Evolutionary conservation across 306 rosid species (phyloP), one percentile per base, ranked within the genome.

Genomic region (Herpetospermum pedunculosum): DNA sequence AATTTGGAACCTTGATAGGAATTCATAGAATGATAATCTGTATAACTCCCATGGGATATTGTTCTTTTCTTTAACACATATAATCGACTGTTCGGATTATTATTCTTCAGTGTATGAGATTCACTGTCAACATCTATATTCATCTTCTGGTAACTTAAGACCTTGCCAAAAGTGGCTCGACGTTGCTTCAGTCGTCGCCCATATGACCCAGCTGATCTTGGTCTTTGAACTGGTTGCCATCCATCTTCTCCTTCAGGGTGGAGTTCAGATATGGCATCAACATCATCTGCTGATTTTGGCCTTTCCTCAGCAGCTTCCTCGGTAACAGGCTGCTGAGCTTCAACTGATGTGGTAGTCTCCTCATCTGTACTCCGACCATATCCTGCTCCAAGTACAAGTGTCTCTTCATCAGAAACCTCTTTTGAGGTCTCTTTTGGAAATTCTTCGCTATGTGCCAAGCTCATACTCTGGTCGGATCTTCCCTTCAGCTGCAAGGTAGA

Each of bases 171-270:
- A 63, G 92, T 81, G 69, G 92, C 86, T 16, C 96, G 92, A 76
- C 96, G 84, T 83, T 94, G 99, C 87, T 84, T 94, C 68, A 87
- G 63, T 59, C 89, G 86, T 71, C 88, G 88, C 44, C 92, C 90
- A 82, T 83, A 79, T 78, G 90, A 88, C 55, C 92, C 89, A 57
- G 82, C 90, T 68, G 96, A 89, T 87, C 97, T 89, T 72, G 97
- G 97, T 72, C 97, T 83, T 87, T 94, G 99, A 83, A 91, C 99
- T 23, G 99, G 84, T 83, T 89, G 97, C 99, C 99, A 94, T 74
- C 96, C 97, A 43, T 88, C 95, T 35, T 91, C 97, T 63, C 91
- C 96, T 78, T 94, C 99, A 44, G 79, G 85, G 30, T 81, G 90
- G 53, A 70, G 83, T 80, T 89, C 96, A n/a, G 95, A 82, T 85